Base-by-base conservation (phyloP, 1,139 yeast genomes). In the Arxiozyma heterogenica region DNA sequence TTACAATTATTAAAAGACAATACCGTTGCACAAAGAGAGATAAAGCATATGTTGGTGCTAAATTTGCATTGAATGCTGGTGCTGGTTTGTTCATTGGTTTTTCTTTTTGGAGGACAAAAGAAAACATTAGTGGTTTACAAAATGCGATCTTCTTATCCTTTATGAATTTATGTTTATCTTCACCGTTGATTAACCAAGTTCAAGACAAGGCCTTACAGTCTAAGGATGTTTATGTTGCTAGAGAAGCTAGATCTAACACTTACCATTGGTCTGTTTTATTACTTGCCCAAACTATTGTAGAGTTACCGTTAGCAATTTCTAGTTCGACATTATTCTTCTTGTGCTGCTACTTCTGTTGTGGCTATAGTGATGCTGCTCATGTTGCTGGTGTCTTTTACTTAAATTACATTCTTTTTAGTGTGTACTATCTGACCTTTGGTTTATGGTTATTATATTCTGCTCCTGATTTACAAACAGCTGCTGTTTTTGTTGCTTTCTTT, bases 261-360 rank as follows among this genome's bases (percentile, higher is more conserved):
- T 82, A 78, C 70, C 84, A 81, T 60, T 82, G 85, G 85, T 73
- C 82, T 20, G 70, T 79, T 46, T 70, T 82, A 67, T 69, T 81
- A 41, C 51, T 80, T 17, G 68, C 80, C 8, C 84, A 81, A 61
- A 69, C 73, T 50, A 51, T 80, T 42, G 73, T 72, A 54, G 86
- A 81, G 65, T 60, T 79, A 21, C 82, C 82, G 5, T 78, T 78
- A 66, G 72, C 79, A 46, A 58, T 80, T 39, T 59, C 77, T 23
- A 74, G 77, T 59, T 73, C 79, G 15, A 74, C 81, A 4, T 51
- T 80, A 46, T 76, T 76, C 70, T 81, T 74, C 65, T 69, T 76
- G 44, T 73, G 77, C 52, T 74, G 77, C 62, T 82, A 80, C 68
- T 81, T 79, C 73, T 82, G 84, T 50, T 73, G 81, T 46, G 75